Conservation (phyloP, 306 rosid species). For the Gastrolobium villosum region DNA sequence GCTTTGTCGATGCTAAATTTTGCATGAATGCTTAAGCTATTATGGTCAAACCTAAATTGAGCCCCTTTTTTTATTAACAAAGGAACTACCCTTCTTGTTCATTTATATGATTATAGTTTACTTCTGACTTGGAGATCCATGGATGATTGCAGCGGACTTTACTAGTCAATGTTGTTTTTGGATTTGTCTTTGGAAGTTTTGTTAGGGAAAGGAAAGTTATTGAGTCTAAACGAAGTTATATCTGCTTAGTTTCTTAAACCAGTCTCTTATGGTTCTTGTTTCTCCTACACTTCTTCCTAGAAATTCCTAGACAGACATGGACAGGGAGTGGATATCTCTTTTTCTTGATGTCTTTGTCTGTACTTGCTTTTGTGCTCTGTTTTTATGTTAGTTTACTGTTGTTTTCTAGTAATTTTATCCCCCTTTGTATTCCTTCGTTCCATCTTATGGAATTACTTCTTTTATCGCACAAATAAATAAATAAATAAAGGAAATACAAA, state of each 20-base stretch:
- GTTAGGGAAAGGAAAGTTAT: neutral
- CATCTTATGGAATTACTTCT: too few species aligned
- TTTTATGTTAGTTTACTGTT: neutral
- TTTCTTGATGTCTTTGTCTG: neutral
- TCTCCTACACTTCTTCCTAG: neutral
- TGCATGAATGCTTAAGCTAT: neutral
- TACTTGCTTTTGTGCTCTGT: neutral
- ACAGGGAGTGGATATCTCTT: neutral
- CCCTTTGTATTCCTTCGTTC: neutral
- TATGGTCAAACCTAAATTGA: neutral
- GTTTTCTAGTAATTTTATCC: neutral
- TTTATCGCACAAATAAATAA: too few species aligned
- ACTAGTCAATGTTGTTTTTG: constrained; percentile 2
- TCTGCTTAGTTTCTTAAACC: neutral
- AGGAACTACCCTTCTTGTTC: neutral
- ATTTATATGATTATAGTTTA: constrained; percentile 4
- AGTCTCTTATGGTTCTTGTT: neutral
- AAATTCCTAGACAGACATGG: neutral
- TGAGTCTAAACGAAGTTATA: neutral
- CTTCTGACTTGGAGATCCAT: neutral
- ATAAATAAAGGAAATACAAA: too few species aligned
- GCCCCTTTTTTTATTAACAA: neutral
- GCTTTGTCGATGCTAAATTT: neutral
- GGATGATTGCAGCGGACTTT: neutral
- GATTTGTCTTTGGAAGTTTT: neutral